Base-by-base conservation (phyloP, 768 basidiomycete genomes). In the Phanerodontia chrysosporium region DNA sequence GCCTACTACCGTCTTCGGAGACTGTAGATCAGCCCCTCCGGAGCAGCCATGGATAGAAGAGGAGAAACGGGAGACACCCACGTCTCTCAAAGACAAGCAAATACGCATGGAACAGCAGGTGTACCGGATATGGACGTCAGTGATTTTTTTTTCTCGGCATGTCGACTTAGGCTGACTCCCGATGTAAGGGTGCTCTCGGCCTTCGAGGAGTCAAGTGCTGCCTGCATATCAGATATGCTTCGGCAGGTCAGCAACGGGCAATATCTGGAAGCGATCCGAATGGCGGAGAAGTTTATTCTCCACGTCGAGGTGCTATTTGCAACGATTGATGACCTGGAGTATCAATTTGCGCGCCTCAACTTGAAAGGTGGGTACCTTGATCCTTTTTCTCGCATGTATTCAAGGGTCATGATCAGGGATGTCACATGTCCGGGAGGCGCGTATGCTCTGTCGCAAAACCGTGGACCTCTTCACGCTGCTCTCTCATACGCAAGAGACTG, bases 211-310 rank as follows among this genome's bases (percentile, higher is more conserved):
- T 96, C 93, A n/a, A 95, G 92, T 66, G 97, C 97, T 24, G 95
- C 96, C 8, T 96, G 96, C 75, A 99, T 99, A 65, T 97, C 95
- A 27, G 97, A 98, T 72, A 99, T 99, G 95, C 78, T 99, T 58
- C 81, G 94, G 62, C 92, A 95, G 70, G 97, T 99, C 74, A 98
- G 95, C 80, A 94, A 90, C 65, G 92, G 93, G 10, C 89, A 95
- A 67, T 96, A 98, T 73, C 81, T 97, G 58, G 96, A 98, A 66
- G 96, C 95, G 52, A 95, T 99, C 67, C 83, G 93, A 64, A 93
- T 98, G 91, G 96, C 97, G 13, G 97, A 99, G 75, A 92, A 90
- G 77, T 99, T 99, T 69, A 98, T 98, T 65, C 78, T 98, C 21
- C 96, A 99, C 70, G 97, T 99, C 55, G 97, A 99, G 73, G 92